These are phyloP conservation scores for Teratosphaeria destructans DNA, from an alignment of 2,329 filamentous ascomycete genomes.

Conservation along the genomic window DNA sequence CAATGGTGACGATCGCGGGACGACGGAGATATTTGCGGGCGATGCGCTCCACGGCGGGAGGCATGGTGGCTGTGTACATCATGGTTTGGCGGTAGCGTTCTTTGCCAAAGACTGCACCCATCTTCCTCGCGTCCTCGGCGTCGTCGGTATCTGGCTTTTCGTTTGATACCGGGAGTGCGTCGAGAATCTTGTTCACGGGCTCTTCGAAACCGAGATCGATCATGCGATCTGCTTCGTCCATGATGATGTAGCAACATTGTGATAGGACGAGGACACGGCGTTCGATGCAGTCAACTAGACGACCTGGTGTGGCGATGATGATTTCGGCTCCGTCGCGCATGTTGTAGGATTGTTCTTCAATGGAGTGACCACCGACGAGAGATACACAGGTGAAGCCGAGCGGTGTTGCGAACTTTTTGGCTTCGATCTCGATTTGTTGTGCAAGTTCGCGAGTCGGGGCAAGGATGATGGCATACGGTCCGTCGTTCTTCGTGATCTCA, in stretches of 20 bases:
- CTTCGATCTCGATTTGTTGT: constrained; percentile 92
- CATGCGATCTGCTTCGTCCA: constrained; percentile 99
- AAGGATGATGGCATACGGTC: constrained; percentile 92
- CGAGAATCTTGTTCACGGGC: constrained; percentile 92
- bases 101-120: constrained; percentile 68
- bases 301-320: constrained; percentile 94
- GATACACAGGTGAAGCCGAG: constrained; percentile 91
- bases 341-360: constrained; percentile 87
- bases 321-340: constrained; percentile 91
- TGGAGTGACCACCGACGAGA: constrained; percentile 91
- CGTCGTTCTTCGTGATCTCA: constrained; percentile 81
- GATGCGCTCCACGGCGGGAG: constrained; percentile 80
- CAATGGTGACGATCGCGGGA: constrained; percentile 88
- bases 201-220: constrained; percentile 98
- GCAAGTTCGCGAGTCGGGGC: constrained; percentile 94
- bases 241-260: constrained; percentile 98
- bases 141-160: constrained; percentile 92
- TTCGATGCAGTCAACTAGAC: constrained; percentile 94
- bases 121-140: constrained; percentile 75
- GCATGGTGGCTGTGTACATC: constrained; percentile 99
- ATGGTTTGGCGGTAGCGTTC: constrained; percentile 92
- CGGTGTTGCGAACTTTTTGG: constrained; percentile 80
- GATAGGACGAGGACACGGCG: constrained; percentile 78
- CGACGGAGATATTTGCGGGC: constrained; percentile 93
- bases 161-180: constrained; percentile 82